Conservation (phyloP, 371 early-diverging fungal species). For the Mortierella sp. region DNA sequence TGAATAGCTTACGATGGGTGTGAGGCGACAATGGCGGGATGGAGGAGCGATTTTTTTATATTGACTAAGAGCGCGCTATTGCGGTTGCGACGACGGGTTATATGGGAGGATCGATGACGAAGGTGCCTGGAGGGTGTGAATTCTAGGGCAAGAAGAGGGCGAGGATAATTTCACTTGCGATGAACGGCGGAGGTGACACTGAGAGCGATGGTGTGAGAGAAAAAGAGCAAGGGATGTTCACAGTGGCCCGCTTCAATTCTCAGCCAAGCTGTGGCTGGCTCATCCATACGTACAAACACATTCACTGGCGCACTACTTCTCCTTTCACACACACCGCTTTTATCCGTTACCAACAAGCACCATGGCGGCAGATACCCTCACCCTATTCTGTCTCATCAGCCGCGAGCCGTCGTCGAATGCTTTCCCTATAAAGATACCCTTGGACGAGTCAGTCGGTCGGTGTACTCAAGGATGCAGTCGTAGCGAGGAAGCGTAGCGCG, state of each 20-base stretch:
- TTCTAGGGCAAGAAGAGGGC: too few relatives aligned
- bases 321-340: background rate
- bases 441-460: background rate
- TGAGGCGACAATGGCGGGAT: too few relatives aligned
- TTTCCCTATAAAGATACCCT: background rate
- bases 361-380: background rate
- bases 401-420: background rate
- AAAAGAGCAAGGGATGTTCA: too few relatives aligned
- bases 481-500: background rate
- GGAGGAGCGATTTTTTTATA: too few relatives aligned
- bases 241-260: background rate
- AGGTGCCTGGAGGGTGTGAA: too few relatives aligned
- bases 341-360: background rate
- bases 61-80: too few relatives aligned
- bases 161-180: too few relatives aligned
- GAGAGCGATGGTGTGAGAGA: too few relatives aligned
- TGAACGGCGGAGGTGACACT: too few relatives aligned
- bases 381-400: constrained; percentile 9
- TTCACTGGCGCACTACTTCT: background rate
- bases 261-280: background rate
- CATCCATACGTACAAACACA: background rate
- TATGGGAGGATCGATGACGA: too few relatives aligned
- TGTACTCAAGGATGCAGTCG: background rate
- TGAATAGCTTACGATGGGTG: too few relatives aligned
- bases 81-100: too few relatives aligned